Base-by-base conservation (phyloP, 2,329 filamentous ascomycete genomes). In the Ceratocystis lukuohia region DNA sequence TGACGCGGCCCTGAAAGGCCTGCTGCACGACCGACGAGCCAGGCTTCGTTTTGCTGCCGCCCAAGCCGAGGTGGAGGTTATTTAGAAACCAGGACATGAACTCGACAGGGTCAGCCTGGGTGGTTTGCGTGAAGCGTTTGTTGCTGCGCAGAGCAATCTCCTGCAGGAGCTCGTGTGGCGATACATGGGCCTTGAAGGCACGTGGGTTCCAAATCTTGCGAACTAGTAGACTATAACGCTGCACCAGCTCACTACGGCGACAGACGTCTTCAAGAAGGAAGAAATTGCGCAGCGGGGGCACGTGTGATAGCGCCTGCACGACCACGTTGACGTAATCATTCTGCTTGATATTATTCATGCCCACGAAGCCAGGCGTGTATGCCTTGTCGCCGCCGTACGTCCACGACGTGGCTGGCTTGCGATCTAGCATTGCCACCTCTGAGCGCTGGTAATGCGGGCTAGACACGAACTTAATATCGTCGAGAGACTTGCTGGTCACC, bases 301-400 rank as follows among this genome's bases (percentile, higher is more conserved):
- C 91, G 75, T 99, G 94, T 2, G 93, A 87, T 46, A 99, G 82
- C 5, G 92, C 88, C 75, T 99, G 94, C 62, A 96, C 88, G 2
- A 96, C 84, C 30, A 96, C 93, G 74, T 99, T 99, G 73, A 97
- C 83, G 77, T 99, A 99, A 79, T 99, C 94, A 77, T 99, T 99
- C 67, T 94, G 91, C 76, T 99, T 99, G 81, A 99, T 96, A 77
- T 99, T 99, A 81, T 99, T 99, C 89, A 99, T 95, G 70, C 94
- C 94, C 69, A 99, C 91, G 74, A 92, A 99, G 5, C 94, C 93
- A 22, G 94, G 94, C 70, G 87, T 87, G 77, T 99, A 99, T 74
- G 88, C 85, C 75, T 88, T 89, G 53, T 33, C 33, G 69, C 91
- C 91, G 62, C 81, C 80, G 53, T 97, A 81, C 72, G 96, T 93